Conservation (phyloP, 768 basidiomycete species). For the Termitomyces sp. region DNA sequence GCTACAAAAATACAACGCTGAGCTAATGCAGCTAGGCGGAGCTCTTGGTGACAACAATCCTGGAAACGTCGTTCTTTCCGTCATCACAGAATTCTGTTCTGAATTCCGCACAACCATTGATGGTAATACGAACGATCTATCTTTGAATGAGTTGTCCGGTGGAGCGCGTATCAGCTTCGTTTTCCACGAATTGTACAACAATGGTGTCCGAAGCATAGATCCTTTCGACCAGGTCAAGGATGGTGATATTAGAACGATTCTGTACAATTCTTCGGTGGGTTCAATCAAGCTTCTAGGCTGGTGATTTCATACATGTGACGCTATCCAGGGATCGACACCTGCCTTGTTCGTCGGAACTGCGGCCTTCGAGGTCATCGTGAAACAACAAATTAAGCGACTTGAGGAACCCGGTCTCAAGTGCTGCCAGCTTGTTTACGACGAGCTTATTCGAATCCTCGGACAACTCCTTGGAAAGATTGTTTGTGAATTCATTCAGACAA, state of each 20-base stretch:
- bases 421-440: constrained; percentile 94
- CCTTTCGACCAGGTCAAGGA: constrained; percentile 99
- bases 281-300: background rate
- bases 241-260: constrained; percentile 90
- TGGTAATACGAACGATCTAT: constrained; percentile 94
- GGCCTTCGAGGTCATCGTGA: constrained; percentile 98
- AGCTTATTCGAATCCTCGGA: constrained; percentile 91
- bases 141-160: constrained; percentile 94
- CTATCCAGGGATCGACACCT: constrained; percentile 81
- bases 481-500: background rate
- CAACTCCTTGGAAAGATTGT: constrained; percentile 90
- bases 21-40: constrained; percentile 82
- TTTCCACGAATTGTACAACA: constrained; percentile 97
- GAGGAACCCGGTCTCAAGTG: constrained; percentile 94
- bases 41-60: constrained; percentile 79
- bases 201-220: constrained; percentile 92
- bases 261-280: constrained; percentile 96
- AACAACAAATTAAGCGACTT: constrained; percentile 95
- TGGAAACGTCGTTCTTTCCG: constrained; percentile 89
- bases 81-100: constrained; percentile 96
- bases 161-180: constrained; percentile 99
- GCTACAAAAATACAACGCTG: constrained; percentile 80
- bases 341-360: constrained; percentile 94
- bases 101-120: constrained; percentile 98
- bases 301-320: background rate